Conservation (phyloP, 805 yeast species). For the Grigorovia jiainica region DNA sequence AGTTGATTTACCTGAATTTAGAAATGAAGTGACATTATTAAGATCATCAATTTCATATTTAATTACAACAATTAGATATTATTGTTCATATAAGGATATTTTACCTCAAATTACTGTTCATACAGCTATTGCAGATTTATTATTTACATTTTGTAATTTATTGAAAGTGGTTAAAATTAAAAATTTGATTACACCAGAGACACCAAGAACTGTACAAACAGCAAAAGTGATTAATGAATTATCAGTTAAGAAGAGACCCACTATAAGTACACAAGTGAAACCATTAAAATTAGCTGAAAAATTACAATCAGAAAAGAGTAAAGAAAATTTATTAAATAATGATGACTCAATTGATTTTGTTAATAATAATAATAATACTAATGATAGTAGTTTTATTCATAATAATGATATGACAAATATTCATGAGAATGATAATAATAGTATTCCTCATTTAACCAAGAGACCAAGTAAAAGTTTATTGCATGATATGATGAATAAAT, state of each 20-base stretch:
- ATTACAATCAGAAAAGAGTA: slow-evolving; percentile 1
- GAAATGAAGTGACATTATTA: slow-evolving; percentile 36
- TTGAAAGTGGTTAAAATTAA: slow-evolving; percentile 20
- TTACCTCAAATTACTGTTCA: slow-evolving; percentile 65
- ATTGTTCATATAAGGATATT: slow-evolving; percentile 44
- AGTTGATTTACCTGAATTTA: slow-evolving; percentile 20
- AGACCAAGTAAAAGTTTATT: slow-evolving; percentile 2
- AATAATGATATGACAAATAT: too few relatives aligned
- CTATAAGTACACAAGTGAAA: slow-evolving; percentile 40
- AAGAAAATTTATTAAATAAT: not conserved
- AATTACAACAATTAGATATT: slow-evolving; percentile 70
- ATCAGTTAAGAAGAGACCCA: not conserved
- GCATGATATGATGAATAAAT: slow-evolving; percentile 1
- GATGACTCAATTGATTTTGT: not conserved
- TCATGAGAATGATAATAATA: not conserved
- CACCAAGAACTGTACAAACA: not conserved
- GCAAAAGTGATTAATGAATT: not conserved
- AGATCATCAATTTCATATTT: slow-evolving; percentile 65
- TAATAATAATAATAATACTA: not conserved
- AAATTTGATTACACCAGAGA: not conserved
- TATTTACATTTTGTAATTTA: slow-evolving; percentile 55
- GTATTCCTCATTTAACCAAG: not conserved
- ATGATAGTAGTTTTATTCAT: slow-evolving; percentile 7
- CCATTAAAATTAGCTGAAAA: slow-evolving; percentile 63
- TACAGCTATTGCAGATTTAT: slow-evolving; percentile 66